Evolutionary conservation across 495 filamentous ascomycete species (phyloP).

Genomic region (Neurospora africana): DNA sequence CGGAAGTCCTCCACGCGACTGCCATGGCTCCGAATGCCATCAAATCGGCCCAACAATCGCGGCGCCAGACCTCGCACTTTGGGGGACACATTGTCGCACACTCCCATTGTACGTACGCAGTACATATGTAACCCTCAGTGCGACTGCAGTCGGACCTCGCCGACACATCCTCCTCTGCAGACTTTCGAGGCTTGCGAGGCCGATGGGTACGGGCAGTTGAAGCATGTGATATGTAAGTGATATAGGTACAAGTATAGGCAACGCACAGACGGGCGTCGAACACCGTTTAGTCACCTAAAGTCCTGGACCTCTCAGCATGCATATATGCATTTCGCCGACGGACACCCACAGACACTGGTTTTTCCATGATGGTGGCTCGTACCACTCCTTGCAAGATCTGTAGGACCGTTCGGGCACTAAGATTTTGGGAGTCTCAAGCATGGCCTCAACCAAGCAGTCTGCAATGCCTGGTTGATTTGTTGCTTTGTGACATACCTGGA

Average conservation of each 20-base stretch:
- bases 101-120: too few relatives aligned
- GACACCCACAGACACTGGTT: too few relatives aligned
- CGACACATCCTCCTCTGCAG: not conserved
- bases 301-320: not conserved
- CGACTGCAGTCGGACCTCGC: not conserved
- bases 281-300: too few relatives aligned
- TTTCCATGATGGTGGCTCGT: too few relatives aligned
- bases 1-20: not conserved
- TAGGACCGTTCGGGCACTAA: not conserved
- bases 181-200: not conserved
- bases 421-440: not conserved
- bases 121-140: not conserved
- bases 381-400: too few relatives aligned
- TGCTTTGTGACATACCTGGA: too few relatives aligned
- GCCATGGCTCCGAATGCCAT: not conserved
- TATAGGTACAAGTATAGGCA: not conserved
- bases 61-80: not conserved
- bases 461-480: too few relatives aligned
- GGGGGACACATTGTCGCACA: not conserved
- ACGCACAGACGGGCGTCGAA: not conserved
- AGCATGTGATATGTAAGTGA: not conserved
- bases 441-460: not conserved
- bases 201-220: not conserved
- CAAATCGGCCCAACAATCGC: not conserved
- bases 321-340: not conserved